Evolutionary conservation across 2,329 filamentous ascomycete species (phyloP).

Genomic region (Dactylellina haptotyla): DNA sequence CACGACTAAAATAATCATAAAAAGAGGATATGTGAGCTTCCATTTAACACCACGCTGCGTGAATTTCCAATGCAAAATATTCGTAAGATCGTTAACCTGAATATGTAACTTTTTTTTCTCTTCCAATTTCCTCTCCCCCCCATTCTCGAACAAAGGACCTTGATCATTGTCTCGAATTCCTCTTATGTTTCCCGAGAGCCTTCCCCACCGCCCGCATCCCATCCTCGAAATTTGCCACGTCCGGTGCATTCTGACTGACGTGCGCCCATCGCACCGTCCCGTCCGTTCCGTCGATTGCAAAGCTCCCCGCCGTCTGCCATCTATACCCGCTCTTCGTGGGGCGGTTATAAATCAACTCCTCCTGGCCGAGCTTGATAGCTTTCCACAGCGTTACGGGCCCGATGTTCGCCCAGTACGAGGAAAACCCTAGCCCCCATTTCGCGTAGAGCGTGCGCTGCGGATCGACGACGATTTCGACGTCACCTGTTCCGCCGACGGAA

Average conservation of each 20-base stretch:
- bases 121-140: background rate
- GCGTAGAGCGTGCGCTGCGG: conserved; percentile 70
- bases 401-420: conserved; percentile 71
- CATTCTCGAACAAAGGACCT: background rate
- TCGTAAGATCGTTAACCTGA: background rate
- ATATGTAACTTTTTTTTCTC: background rate
- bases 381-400: conserved; percentile 69
- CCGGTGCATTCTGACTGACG: conserved; percentile 65
- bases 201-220: conserved; percentile 60
- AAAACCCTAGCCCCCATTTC: conserved; percentile 73
- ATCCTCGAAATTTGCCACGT: conserved; percentile 68
- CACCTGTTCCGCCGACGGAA: conserved; percentile 68
- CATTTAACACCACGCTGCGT: background rate
- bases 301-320: conserved; percentile 76
- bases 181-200: conserved; percentile 32
- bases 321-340: conserved; percentile 73
- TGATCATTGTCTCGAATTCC: background rate
- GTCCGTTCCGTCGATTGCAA: conserved; percentile 67
- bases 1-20: too few relatives aligned
- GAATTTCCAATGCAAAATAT: background rate
- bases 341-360: conserved; percentile 74
- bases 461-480: conserved; percentile 71
- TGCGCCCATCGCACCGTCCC: conserved; percentile 68
- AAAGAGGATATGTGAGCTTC: background rate
- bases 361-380: conserved; percentile 69